phyloP scores from a whole-genome alignment of 306 rosid genomes.

The Prunus kanzakura region DNA sequence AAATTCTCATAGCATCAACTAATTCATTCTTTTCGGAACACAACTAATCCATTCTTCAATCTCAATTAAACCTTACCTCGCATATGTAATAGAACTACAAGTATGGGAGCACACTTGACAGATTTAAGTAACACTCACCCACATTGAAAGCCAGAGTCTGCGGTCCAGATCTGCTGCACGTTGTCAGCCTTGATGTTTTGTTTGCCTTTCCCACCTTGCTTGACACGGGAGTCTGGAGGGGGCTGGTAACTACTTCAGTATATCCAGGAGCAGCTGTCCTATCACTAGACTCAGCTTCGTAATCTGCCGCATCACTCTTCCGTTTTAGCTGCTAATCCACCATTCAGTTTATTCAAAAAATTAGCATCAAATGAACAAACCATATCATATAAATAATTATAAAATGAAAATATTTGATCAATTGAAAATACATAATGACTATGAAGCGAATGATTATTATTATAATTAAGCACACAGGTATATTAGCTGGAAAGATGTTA shows the following conservation, averaged over 20 bases:
- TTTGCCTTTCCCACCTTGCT: constrained; percentile 62
- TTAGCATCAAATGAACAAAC: constrained; percentile 19
- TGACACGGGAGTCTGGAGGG: constrained; percentile 70
- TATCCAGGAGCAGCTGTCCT: constrained; percentile 47
- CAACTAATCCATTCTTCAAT: not conserved
- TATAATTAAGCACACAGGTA: not conserved
- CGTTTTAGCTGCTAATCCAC: constrained; percentile 64
- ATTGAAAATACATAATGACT: not conserved
- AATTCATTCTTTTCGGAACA: not conserved
- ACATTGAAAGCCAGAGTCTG: constrained; percentile 68
- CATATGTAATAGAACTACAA: not conserved
- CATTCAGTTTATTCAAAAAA: constrained; percentile 19
- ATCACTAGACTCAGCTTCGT: constrained; percentile 67
- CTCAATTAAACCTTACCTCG: not conserved
- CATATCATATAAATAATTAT: not conserved
- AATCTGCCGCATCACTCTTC: constrained; percentile 57
- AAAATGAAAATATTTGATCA: not conserved
- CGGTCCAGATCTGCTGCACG: constrained; percentile 67
- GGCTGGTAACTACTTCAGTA: constrained; percentile 46
- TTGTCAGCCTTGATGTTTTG: constrained; percentile 70
- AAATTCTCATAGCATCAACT: not conserved
- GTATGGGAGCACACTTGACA: constrained; percentile 12
- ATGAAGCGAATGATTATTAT: not conserved
- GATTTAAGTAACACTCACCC: constrained; percentile 48
- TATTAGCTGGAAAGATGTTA: not conserved